These are phyloP conservation scores for Melaleuca alternifolia DNA, from an alignment of 345 rosid species.

Conservation along the genomic window DNA sequence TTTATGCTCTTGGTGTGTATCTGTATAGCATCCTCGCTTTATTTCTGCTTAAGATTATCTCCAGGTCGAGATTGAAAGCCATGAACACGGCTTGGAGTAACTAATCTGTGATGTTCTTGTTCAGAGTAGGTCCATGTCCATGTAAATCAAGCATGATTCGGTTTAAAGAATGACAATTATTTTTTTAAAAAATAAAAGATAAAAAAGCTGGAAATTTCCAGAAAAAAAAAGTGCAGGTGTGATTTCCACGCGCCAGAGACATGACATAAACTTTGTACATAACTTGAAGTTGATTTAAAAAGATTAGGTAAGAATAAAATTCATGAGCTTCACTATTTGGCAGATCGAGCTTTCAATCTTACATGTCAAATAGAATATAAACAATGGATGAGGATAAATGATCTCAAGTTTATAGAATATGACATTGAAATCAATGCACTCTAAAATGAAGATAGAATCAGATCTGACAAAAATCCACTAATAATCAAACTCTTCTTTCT, in stretches of 20 bases:
- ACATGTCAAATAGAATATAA: background rate
- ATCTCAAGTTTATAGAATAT: background rate
- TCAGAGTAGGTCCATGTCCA: background rate
- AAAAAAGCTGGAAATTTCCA: background rate
- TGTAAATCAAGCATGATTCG: background rate
- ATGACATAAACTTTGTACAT: too few relatives aligned
- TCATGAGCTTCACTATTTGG: background rate
- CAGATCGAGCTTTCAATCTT: background rate
- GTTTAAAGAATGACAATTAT: rapidly evolving
- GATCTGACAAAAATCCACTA: rapidly evolving
- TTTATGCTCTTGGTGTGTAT: background rate
- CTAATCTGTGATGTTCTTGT: background rate
- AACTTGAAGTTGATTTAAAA: background rate
- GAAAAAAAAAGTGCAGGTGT: background rate
- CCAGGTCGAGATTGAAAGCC: rapidly evolving
- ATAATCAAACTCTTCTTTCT: background rate
- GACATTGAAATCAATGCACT: background rate
- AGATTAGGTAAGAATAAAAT: background rate
- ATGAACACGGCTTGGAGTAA: background rate
- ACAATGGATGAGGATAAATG: rapidly evolving
- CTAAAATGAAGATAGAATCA: background rate
- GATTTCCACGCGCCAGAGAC: too few relatives aligned
- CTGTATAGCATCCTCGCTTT: rapidly evolving
- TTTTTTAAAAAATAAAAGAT: too few relatives aligned
- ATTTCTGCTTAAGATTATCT: background rate